A percentile compares a stretch with the other conserved stretches of the same genome.
phyloP scores from a whole-genome alignment of 2,329 filamentous ascomycete species.

The Plenodomus biglobosus region DNA sequence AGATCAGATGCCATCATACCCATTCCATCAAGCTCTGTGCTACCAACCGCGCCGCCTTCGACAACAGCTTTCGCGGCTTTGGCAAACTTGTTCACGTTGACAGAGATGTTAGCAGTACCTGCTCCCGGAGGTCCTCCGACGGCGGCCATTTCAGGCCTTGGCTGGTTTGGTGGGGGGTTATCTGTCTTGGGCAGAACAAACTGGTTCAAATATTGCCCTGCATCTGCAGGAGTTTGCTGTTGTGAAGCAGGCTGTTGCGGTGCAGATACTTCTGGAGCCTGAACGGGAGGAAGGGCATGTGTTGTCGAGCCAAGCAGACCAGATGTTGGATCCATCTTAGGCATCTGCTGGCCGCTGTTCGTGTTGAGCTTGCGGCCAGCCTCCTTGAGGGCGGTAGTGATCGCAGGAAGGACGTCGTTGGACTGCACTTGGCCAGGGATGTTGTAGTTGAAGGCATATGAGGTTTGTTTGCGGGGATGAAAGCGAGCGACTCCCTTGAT shows the following conservation, averaged over 20 bases:
- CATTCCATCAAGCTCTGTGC: constrained; percentile 38
- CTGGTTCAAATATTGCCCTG: constrained; percentile 40
- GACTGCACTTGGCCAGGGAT: constrained; percentile 19
- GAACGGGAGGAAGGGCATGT: constrained; percentile 28
- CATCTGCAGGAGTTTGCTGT: constrained; percentile 37
- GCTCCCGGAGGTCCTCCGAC: constrained; percentile 39
- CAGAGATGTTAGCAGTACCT: constrained; percentile 34
- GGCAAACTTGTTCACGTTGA: constrained; percentile 34
- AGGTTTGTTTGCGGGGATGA: constrained; percentile 28
- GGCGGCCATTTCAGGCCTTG: constrained; percentile 39
- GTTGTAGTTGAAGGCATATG: constrained; percentile 15
- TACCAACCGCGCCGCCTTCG: constrained; percentile 34
- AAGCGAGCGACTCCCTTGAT: constrained; percentile 33
- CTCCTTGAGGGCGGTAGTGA: constrained; percentile 41
- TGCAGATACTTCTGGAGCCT: constrained; percentile 19
- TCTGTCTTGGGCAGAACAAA: constrained; percentile 42
- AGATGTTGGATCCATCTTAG: constrained; percentile 27
- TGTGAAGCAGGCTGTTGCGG: constrained; percentile 21
- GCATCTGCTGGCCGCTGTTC: constrained; percentile 25
- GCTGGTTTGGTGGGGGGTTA: constrained; percentile 35
- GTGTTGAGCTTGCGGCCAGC: constrained; percentile 39
- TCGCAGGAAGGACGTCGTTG: constrained; percentile 38
- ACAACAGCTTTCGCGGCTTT: constrained; percentile 41
- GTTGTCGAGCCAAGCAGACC: constrained; percentile 25
- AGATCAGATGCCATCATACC: constrained; percentile 39